Base-by-base conservation (phyloP, 2,329 filamentous ascomycete genomes). In the Proliferodiscus dingleyae region DNA sequence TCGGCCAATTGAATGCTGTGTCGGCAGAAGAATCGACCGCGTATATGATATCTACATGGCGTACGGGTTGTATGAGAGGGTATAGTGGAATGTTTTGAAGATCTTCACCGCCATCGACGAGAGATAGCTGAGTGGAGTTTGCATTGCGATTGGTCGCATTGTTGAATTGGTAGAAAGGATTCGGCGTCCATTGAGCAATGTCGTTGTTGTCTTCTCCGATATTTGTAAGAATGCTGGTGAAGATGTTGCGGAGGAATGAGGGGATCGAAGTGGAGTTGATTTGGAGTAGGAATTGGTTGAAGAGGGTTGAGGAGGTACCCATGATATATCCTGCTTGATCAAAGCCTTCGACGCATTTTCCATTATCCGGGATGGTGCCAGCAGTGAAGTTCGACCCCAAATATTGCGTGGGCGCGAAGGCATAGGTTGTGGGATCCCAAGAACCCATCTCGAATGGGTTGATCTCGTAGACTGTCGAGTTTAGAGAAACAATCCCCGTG, bases 321-420 rank as follows among this genome's bases (percentile, higher is more conserved):
- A 95, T 89, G 21, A 95, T 71, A 61, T 79, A 95, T 5, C 87
- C 87, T 19, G 78, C 77, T 57, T 89, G 89, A 66, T 95, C 90
- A 52, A 89, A 89, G 1, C 90, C 90, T 6, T 76, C 72, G 13
- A 94, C 75, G 60, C 90, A 95, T 22, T 68, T 63, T 34, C 77
- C 74, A 45, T 72, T 64, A 9, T 69, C 61, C 0, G 76, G 68
- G 16, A 93, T 64, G 6, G 63, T 60, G 16, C 87, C 87, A 5
- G 68, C 71, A 30, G 71, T 75, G 63, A 91, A 89, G 53, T 81
- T 81, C 2, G 86, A 87, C 2, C 87, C 87, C 2, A 90, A 65
- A 53, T 83, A 90, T 50, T 80, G 68, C 4, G 85, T 68, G 1
- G 87, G 86, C 0, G 77, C 82, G 55, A 89, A 91, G 4, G 78